phyloP scores from a whole-genome alignment of 306 rosid species.

The Inga oerstediana region DNA sequence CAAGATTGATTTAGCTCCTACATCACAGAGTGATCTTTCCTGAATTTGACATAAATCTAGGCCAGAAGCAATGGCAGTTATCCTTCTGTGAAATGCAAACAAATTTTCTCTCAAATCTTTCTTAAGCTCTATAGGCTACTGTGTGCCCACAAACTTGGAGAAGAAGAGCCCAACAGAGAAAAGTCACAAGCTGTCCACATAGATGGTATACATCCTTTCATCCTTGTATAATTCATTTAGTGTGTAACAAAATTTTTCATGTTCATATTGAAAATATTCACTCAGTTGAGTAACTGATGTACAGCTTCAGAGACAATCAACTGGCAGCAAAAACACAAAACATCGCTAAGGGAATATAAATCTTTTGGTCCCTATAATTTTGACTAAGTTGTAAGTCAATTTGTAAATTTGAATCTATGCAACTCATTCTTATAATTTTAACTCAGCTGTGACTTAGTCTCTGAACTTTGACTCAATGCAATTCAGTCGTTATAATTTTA shows the following conservation, averaged over 20 bases:
- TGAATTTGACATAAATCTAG: constrained; percentile 16
- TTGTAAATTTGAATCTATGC: not conserved
- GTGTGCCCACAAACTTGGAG: constrained; percentile 13
- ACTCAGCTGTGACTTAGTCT: not conserved
- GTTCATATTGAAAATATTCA: not conserved
- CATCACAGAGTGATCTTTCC: not conserved
- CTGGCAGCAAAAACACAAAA: not conserved
- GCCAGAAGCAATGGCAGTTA: constrained; percentile 14
- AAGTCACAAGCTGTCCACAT: not conserved
- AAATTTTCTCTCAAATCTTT: constrained; percentile 20
- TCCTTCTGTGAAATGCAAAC: constrained; percentile 7
- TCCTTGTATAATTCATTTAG: constrained; percentile 13
- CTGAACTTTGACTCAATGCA: not conserved
- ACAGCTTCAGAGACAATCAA: constrained; percentile 4
- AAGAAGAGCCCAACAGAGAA: not conserved
- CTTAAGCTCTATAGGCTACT: not conserved
- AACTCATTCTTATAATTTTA: not conserved
- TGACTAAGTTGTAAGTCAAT: not conserved
- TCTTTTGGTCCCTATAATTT: not conserved
- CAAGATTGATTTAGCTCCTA: not conserved
- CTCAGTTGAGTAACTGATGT: not conserved
- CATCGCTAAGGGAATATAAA: not conserved
- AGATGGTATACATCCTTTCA: constrained; percentile 1
- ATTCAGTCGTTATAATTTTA: too few relatives aligned
- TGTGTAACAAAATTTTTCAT: constrained; percentile 6